Percentiles rank a stretch among this genome's conserved stretches.
Evolutionary conservation across 139 green algal species (phyloP).

Genomic region (Micractinium sp.): DNA sequence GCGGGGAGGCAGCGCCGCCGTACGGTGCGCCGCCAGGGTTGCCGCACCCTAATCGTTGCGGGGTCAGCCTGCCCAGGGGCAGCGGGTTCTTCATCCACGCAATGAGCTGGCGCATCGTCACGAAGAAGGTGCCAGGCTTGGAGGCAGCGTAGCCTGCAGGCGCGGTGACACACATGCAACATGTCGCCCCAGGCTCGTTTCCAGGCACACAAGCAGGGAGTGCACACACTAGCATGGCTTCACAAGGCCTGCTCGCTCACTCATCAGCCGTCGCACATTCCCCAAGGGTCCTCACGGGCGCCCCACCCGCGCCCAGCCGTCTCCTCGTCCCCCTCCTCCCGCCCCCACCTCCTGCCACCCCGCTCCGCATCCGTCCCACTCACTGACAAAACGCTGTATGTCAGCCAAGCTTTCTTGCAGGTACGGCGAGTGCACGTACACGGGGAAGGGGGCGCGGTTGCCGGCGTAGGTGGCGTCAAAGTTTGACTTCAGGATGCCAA

Average conservation of each 20-base stretch:
- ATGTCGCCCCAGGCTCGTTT: no score
- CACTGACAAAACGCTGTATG: background rate
- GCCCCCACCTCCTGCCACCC: no score
- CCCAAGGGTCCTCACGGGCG: no score
- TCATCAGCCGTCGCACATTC: no score
- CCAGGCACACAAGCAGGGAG: no score
- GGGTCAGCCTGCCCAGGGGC: background rate
- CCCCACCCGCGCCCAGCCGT: no score
- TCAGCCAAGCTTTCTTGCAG: background rate
- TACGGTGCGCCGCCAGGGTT: background rate
- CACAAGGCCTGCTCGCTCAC: no score
- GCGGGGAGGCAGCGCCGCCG: background rate
- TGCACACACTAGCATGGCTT: no score
- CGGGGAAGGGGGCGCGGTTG: constrained; percentile 18
- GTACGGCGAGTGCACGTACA: constrained; percentile 13
- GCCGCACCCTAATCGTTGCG: background rate
- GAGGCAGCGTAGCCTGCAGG: background rate
- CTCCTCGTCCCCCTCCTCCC: no score
- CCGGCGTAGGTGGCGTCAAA: constrained; percentile 16
- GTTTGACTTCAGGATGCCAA: background rate
- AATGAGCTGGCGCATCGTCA: constrained; percentile 14
- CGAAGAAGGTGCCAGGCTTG: background rate
- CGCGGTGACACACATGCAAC: no score
- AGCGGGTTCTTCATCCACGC: background rate
- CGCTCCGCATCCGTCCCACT: background rate